Evolutionary conservation across 192 early-diverging fungal species (phyloP), one percentile per base, ranked within the genome.

Genomic region (Dimargaris xerosporica): DNA sequence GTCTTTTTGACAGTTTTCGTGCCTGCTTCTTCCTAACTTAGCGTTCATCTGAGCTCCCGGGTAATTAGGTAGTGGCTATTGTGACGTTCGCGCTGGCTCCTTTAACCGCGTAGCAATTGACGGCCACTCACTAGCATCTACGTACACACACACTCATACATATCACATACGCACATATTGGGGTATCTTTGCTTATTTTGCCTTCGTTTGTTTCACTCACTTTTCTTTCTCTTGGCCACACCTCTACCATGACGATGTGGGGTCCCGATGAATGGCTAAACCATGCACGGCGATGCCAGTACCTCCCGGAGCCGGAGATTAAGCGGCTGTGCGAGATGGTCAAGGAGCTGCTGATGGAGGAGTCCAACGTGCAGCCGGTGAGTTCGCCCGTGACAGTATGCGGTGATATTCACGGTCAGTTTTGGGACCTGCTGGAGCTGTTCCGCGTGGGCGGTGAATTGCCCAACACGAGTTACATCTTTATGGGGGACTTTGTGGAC

Each of bases 331-430:
- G 96, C 71, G 96, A 99, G 65, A 92, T 91, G 84, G 94, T 94
- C 29, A 89, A 90, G 29, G 83, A 87, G 53, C 64, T 94, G 26
- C 71, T 98, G 63, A 81, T 73, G 34, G 79, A 78, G 52, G 94
- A 98, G 73, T 79, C 82, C 3, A 98, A 86, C 52, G 67, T 97
- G 60, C 69, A 95, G 47, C 87, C 94, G 65, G 79, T 97, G 45
- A 87, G 86, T 63, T 88, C 92, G 21, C 94, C 94, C 9, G 83
- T 97, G 43, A 97, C 94, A 17, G 91, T 98, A 7, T 96, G 93
- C 71, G 94, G 94, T 47, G 94, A 98, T 73, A 86, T 98, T 64
- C 94, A 98, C 70, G 94, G 94, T n/a, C 94, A 98, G 67, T 98
- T 85, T 68, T 98, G 85, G 69, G 94, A 98, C 72, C 73, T 98